These are phyloP conservation scores for Cnidoscolus chayamansa DNA, from an alignment of 441 rosid genomes.

Conservation along the genomic window DNA sequence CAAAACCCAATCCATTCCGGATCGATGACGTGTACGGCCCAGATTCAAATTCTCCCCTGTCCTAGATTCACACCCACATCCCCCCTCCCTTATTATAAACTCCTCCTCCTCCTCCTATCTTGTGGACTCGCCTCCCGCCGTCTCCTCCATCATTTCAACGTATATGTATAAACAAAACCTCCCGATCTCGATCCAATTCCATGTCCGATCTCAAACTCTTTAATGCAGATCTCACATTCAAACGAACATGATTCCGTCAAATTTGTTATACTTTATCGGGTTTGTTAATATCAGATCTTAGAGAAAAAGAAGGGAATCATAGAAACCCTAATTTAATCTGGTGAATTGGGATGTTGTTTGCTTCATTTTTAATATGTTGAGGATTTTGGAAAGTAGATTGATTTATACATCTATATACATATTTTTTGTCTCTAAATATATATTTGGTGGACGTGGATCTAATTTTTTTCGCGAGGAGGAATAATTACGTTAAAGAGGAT, in stretches of 20 bases:
- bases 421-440: slow-evolving; percentile 3
- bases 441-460: slow-evolving; percentile 31
- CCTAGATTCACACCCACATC: slow-evolving; percentile 33
- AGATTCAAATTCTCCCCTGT: slow-evolving; percentile 40
- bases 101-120: too few species aligned
- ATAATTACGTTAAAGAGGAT: slow-evolving; percentile 12
- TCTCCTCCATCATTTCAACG: too few species aligned
- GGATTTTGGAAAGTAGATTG: not conserved
- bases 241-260: slow-evolving; percentile 1
- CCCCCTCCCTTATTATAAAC: slow-evolving; percentile 16
- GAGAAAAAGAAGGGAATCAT: not conserved
- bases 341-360: not conserved
- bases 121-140: too few species aligned
- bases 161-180: too few species aligned
- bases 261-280: not conserved
- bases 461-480: slow-evolving; percentile 17
- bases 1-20: slow-evolving; percentile 8
- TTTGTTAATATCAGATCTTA: not conserved
- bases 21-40: slow-evolving; percentile 81
- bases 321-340: slow-evolving; percentile 12
- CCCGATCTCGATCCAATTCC: not conserved
- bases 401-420: too few species aligned
- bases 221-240: slow-evolving; percentile 29
- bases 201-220: slow-evolving; percentile 6
- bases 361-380: not conserved